These are phyloP conservation scores for Trichoderma sp. DNA, from an alignment of 2,329 filamentous ascomycete genomes.

Conservation along the genomic window DNA sequence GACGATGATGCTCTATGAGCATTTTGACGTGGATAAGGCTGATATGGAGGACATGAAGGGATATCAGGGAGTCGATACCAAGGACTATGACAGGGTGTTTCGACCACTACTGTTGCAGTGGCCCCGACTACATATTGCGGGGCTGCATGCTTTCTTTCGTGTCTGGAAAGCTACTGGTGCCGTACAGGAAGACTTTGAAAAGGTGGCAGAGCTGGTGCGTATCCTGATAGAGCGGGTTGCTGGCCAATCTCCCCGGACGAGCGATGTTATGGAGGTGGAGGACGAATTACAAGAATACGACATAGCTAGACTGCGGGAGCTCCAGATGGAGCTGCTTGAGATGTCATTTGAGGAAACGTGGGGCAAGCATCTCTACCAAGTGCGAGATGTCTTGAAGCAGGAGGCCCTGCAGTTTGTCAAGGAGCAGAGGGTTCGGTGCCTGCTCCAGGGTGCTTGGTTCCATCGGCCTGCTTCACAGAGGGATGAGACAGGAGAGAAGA, in stretches of 20 bases:
- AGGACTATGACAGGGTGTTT: slow-evolving; percentile 83
- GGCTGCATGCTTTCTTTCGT: slow-evolving; percentile 82
- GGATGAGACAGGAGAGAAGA: slow-evolving; percentile 42
- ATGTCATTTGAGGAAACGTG: slow-evolving; percentile 91
- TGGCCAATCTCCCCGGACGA: slow-evolving; percentile 75
- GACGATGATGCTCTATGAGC: slow-evolving; percentile 86
- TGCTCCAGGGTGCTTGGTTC: slow-evolving; percentile 91
- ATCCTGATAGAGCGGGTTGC: slow-evolving; percentile 90
- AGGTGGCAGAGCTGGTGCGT: slow-evolving; percentile 85
- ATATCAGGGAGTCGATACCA: slow-evolving; percentile 70
- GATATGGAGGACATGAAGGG: slow-evolving; percentile 76
- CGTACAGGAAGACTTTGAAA: slow-evolving; percentile 82
- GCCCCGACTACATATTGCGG: slow-evolving; percentile 84
- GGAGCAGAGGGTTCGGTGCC: slow-evolving; percentile 87
- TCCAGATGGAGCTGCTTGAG: slow-evolving; percentile 92
- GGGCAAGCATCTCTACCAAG: slow-evolving; percentile 84
- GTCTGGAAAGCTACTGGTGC: slow-evolving; percentile 91
- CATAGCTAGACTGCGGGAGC: slow-evolving; percentile 70
- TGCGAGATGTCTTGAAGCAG: slow-evolving; percentile 86
- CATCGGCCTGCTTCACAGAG: slow-evolving; percentile 43
- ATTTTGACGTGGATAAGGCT: slow-evolving; percentile 88
- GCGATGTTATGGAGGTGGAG: slow-evolving; percentile 82
- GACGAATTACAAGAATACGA: slow-evolving; percentile 86
- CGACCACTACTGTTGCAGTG: slow-evolving; percentile 86
- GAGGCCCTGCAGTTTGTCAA: slow-evolving; percentile 96